Percentiles rank a stretch among this genome's conserved stretches.
Conservation (phyloP, 768 basidiomycete species). For the Leucocoprinus leucothites region DNA sequence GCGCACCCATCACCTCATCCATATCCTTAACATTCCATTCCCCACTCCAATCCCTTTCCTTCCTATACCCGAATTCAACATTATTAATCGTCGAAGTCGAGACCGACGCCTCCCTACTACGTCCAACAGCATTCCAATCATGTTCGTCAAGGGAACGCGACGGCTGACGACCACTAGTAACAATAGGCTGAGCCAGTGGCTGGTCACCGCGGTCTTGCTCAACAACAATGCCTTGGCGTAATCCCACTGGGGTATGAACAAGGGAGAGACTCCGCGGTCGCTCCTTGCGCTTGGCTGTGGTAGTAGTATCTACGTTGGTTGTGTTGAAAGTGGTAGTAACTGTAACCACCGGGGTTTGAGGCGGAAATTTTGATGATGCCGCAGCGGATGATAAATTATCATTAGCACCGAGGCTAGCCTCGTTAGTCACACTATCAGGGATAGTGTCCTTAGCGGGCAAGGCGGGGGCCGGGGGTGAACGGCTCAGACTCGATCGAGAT, state of each 20-base stretch:
- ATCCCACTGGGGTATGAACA: background rate
- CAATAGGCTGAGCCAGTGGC: background rate
- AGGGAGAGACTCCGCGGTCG: conserved; percentile 16
- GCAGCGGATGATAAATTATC: background rate
- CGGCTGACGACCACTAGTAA: background rate
- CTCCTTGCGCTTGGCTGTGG: conserved; percentile 8
- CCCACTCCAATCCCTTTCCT: conserved; percentile 36
- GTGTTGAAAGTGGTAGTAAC: background rate
- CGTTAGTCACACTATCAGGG: no score
- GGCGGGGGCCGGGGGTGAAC: no score
- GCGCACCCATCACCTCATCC: conserved; percentile 27
- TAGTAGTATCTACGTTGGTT: background rate
- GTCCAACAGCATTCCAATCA: background rate
- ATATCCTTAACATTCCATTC: conserved; percentile 37
- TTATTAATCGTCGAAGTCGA: background rate
- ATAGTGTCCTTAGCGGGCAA: no score
- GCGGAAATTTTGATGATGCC: background rate
- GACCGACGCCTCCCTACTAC: background rate
- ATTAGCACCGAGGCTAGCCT: background rate
- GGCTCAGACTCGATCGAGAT: no score
- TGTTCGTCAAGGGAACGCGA: conserved; percentile 5
- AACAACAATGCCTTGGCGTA: background rate
- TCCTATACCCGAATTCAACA: conserved; percentile 23
- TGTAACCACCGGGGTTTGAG: background rate
- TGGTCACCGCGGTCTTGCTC: background rate